Evolutionary conservation across 1,284 basidiomycete species (phyloP), one percentile per base, ranked within the genome.

Genomic region (Wallemia hederae): DNA sequence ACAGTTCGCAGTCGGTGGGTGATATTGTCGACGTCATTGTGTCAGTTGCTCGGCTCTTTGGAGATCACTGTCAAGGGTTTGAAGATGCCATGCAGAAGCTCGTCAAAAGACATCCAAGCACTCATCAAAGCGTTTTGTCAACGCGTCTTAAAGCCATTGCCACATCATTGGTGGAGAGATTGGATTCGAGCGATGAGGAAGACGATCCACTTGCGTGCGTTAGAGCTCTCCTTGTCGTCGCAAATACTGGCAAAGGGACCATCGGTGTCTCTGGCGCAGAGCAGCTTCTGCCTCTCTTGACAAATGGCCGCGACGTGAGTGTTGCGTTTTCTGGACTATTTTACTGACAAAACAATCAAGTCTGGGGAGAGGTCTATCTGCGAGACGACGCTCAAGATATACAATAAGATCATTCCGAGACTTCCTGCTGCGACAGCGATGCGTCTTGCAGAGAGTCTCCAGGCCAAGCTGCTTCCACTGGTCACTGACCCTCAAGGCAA

Each of bases 361-460:
- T 24, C 27, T 59, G 89, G 96, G 61, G 90, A 97, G 64, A 78
- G 86, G 64, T 73, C 77, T 0, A 82, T 82, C 1, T 81, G 82
- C 0, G 87, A 91, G 68, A 83, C 85, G 66, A 70, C 96, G 1
- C 76, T 97, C 27, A 82, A 83, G 64, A 86, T 94, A 59, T 97
- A 94, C 73, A 77, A 83, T 56, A 77, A 78, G 17, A 83, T 82
- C 7, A 80, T 96, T 56, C 86, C 87, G 0, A 76, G 81, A 64
- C 83, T 96, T 80, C 85, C 89, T 0, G 84, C 82, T 70, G 86
- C 89, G 0, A 79, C 85, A 0, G 76, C 79, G 1, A 88, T 83
- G 62, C 65, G 66, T 19, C 90, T 96, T 67, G 86, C 86, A 1
- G 78, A 83, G 59, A 84, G 87, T 59, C 75, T 96, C 19, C 85